Conservation (phyloP, 768 basidiomycete species). For the Neoboletus brunneissimus region DNA sequence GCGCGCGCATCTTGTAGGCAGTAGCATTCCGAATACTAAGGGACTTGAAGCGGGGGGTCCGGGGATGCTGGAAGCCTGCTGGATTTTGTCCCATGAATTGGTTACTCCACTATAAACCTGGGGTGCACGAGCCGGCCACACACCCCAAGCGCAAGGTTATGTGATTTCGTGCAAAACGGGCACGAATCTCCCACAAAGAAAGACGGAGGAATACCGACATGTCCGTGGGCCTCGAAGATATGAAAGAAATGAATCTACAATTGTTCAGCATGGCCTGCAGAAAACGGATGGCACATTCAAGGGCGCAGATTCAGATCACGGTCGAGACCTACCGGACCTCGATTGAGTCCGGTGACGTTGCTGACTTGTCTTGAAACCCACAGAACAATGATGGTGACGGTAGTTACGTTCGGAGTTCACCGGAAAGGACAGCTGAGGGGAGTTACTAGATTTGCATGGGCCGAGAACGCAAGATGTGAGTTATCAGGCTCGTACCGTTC, state of each 20-base stretch:
- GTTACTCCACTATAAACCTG: not conserved
- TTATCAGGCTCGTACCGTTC: not conserved
- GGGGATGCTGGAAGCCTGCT: not conserved
- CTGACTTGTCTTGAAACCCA: conserved; percentile 6
- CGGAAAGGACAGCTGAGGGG: not conserved
- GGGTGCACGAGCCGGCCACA: not conserved
- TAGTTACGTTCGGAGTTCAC: conserved; percentile 1
- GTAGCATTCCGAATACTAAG: not conserved
- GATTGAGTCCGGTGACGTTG: conserved; percentile 5
- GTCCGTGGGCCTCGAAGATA: not conserved
- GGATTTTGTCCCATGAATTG: not conserved
- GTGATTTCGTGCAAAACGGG: not conserved
- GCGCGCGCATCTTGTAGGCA: not conserved
- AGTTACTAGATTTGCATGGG: not conserved
- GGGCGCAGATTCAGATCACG: not conserved
- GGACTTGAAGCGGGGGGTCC: not conserved
- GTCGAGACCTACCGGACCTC: conserved; percentile 6
- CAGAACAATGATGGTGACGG: not conserved
- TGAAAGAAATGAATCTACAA: not conserved
- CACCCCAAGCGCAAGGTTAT: not conserved
- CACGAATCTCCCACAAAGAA: not conserved
- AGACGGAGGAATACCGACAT: not conserved
- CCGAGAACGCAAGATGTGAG: too few species aligned
- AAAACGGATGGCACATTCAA: not conserved
- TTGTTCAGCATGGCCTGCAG: not conserved